Evolutionary conservation across 1,139 yeast species (phyloP).

Genomic region (Saccharomyces pastorianus): DNA sequence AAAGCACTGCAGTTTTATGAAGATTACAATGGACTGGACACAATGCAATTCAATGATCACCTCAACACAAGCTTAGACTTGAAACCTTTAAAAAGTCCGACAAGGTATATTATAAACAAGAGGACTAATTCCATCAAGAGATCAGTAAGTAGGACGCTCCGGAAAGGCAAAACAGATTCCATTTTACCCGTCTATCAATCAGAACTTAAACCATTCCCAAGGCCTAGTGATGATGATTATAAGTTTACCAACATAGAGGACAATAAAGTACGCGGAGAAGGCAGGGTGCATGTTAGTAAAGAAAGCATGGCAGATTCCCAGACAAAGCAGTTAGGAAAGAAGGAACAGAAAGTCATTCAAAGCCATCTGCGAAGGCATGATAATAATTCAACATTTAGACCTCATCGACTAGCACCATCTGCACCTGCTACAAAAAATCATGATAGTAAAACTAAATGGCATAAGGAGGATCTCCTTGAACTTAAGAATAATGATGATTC

Average conservation of each 20-base stretch:
- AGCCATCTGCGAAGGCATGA: neutral
- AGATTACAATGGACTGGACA: slow-evolving; percentile 28
- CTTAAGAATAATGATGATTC: slow-evolving; percentile 51
- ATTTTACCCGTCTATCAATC: neutral
- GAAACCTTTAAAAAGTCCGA: neutral
- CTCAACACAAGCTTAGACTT: neutral
- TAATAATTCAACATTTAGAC: neutral
- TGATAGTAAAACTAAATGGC: neutral
- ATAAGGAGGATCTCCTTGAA: slow-evolving; percentile 5
- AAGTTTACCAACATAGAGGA: neutral
- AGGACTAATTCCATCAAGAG: neutral
- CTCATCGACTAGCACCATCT: neutral
- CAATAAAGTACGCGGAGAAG: neutral
- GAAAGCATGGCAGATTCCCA: neutral
- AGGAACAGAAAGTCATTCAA: neutral
- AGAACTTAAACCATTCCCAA: neutral
- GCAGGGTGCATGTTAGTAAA: neutral
- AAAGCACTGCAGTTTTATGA: slow-evolving; percentile 82
- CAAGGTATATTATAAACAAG: neutral
- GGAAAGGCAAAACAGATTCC: neutral
- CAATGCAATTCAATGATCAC: neutral
- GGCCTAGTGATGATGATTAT: neutral
- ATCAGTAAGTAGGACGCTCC: neutral
- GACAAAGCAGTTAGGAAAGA: neutral
- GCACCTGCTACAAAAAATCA: neutral